Base-by-base conservation (phyloP, 2,329 filamentous ascomycete species). In the Parastagonospora avenae region DNA sequence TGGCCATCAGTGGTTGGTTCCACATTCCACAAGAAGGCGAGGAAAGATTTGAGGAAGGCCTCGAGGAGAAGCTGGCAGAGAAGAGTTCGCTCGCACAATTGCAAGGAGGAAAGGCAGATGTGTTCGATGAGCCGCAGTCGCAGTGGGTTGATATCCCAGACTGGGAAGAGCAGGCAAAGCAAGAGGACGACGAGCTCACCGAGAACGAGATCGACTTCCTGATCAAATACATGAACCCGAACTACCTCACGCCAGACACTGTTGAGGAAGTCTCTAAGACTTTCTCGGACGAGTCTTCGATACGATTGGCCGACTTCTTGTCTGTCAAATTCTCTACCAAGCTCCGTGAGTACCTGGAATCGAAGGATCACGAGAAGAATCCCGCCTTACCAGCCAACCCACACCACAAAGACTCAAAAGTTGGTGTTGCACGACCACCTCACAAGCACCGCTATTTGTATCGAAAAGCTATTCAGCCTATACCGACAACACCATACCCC, bases 1-100 rank as follows among this genome's bases (percentile, higher is more conserved):
- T 99, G 93, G 94, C 94, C 43, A 96, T 99, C 69, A 96, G 91
- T 70, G 94, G 94, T 45, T 99, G 94, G 94, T 99, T 95, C 74
- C 94, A 99, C 75, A 97, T 99, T 57, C 94, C 94, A 0, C 94
- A 99, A 76, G 77, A 90, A 62, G 93, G 93, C 48, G 94, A 99
- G 74, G 91, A 96, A 24, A 94, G 94, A 37, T 99, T 89, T 64
- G 86, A 96, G 62, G 80, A 89, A 69, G 94, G 93, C 4, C 82
- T 94, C 47, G 93, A 97, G 73, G 91, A 95, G 77, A 89, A 88
- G 70, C 85, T 95, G 57, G 91, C 90, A 10, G 88, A 91, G 72
- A 91, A 91, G 74, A 97, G 92, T 74, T 92, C 92, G 65, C 81
- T 97, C 59, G 91, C 92, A 76, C 93, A 97, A 76, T 80, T 99